Evolutionary conservation across 2,329 filamentous ascomycete genomes (phyloP), one percentile per base, ranked within the genome.

Genomic region (Dactylellina parvicollis): DNA sequence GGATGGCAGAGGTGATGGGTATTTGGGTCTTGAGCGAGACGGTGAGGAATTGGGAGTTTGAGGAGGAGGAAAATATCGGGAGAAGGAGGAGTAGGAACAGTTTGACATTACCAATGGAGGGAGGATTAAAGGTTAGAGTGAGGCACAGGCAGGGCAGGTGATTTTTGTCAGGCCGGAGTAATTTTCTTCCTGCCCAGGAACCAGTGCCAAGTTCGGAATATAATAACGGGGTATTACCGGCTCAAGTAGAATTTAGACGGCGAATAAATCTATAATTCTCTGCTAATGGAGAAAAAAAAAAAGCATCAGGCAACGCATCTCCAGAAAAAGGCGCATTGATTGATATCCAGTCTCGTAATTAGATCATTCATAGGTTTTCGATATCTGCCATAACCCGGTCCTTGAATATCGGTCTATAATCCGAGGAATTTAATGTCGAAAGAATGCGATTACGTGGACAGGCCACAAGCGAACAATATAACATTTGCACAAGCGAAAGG

Each of bases 1-100:
- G 69, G 8, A 73, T 73, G 69, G 69, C 69, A 20, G 69, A 73
- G 28, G 52, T 73, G 14, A 73, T 73, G 69, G 69, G 69, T 10
- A 46, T 73, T 26, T 73, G 69, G 69, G 69, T 66, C n/a, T 20
- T 73, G 38, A 57, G 46, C 22, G 69, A 73, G 42, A 66, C 44
- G n/a, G 50, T 73, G 24, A 66, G 60, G 24, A 49, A 64, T 24
- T 73, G 69, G 69, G 54, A 60, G 24, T 66, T 73, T 24, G 69
- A 73, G 10, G 69, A 73, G 38, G 69, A 56, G 9, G 69, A 73
- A 10, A 73, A 73, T n/a, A 28, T 73, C 7, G 69, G 69, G 8
- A 47, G 69, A 54, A 54, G 69, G 26, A 52, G 69, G n/a, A 73
- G 69, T 30, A 52, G 69, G 55, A 73, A 73, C 26, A 73, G 69